Percentiles rank a stretch among this genome's conserved stretches.
phyloP scores from a whole-genome alignment of 73 alveolate species.

The Blepharisma japonicum region DNA sequence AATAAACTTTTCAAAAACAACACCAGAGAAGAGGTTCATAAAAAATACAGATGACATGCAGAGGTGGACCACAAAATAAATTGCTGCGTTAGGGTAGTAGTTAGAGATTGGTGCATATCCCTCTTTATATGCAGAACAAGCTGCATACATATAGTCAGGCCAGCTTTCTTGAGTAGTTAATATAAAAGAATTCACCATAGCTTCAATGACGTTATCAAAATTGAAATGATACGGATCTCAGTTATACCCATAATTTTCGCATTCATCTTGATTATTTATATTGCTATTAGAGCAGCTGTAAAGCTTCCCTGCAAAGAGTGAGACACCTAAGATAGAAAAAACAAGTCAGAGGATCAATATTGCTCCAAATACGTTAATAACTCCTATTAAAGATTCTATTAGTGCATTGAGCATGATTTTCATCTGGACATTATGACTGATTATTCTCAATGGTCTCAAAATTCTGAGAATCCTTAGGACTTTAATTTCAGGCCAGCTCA shows the following conservation, averaged over 20 bases:
- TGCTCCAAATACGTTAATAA: slow-evolving; percentile 73
- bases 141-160: slow-evolving; percentile 83
- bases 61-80: slow-evolving; percentile 38
- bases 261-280: slow-evolving; percentile 32
- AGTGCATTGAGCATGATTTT: slow-evolving; percentile 80
- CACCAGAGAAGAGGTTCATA: slow-evolving; percentile 55
- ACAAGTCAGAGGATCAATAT: slow-evolving; percentile 87
- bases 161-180: slow-evolving; percentile 90
- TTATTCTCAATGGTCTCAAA: slow-evolving; percentile 86
- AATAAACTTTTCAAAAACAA: slow-evolving; percentile 41
- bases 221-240: slow-evolving; percentile 54
- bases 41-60: slow-evolving; percentile 42
- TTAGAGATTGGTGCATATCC: slow-evolving; percentile 37
- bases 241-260: slow-evolving; percentile 60
- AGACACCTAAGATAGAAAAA: slow-evolving; percentile 85
- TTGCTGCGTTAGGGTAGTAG: slow-evolving; percentile 24
- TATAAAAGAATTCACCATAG: slow-evolving; percentile 83
- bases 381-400: slow-evolving; percentile 81
- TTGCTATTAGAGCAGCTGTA: slow-evolving; percentile 46
- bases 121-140: slow-evolving; percentile 51
- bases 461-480: slow-evolving; percentile 87
- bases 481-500: slow-evolving; percentile 68
- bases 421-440: slow-evolving; percentile 82
- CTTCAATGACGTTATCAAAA: slow-evolving; percentile 84
- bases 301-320: slow-evolving; percentile 73